phyloP scores from a whole-genome alignment of 2,329 filamentous ascomycete species.

The Nannizziopsis arthrosporioides region DNA sequence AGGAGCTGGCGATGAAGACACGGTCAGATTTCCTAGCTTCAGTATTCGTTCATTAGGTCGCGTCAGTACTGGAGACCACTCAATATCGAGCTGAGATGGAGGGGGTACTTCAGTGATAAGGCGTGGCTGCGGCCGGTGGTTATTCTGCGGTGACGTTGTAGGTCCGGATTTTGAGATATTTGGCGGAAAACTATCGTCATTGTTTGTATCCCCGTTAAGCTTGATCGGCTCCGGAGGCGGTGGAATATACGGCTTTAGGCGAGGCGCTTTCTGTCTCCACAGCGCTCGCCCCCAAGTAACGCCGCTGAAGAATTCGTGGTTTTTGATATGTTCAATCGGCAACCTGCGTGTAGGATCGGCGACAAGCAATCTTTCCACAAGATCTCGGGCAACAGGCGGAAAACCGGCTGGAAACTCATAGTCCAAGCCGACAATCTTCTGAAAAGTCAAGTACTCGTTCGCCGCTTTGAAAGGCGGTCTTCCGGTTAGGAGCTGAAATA shows the following conservation, averaged over 20 bases:
- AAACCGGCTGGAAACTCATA: conserved; percentile 90
- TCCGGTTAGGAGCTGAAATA: conserved; percentile 93
- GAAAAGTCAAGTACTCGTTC: conserved; percentile 94
- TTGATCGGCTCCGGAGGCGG: conserved; percentile 68
- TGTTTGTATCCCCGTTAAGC: conserved; percentile 43
- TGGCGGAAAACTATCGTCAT: conserved; percentile 32
- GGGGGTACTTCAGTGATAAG: conserved; percentile 92
- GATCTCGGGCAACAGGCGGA: conserved; percentile 69
- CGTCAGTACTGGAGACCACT: conserved; percentile 93
- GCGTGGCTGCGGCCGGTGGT: conserved; percentile 54
- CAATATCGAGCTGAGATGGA: conserved; percentile 92
- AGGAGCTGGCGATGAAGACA: conserved; percentile 64
- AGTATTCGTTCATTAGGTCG: conserved; percentile 85
- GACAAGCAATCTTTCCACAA: conserved; percentile 82
- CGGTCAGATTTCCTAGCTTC: conserved; percentile 82
- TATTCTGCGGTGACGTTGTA: conserved; percentile 21
- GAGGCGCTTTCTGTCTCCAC: conserved; percentile 83
- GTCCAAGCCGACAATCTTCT: conserved; percentile 90
- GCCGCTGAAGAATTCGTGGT: conserved; percentile 88
- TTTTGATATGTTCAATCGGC: conserved; percentile 91
- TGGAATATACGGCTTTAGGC: conserved; percentile 71
- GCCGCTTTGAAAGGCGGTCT: conserved; percentile 90
- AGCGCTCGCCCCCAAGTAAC: conserved; percentile 70
- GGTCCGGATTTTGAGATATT: conserved; percentile 24
- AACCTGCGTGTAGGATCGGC: conserved; percentile 73